These are phyloP conservation scores for Ophiobolus disseminans DNA, from an alignment of 2,329 filamentous ascomycete species.

Conservation along the genomic window DNA sequence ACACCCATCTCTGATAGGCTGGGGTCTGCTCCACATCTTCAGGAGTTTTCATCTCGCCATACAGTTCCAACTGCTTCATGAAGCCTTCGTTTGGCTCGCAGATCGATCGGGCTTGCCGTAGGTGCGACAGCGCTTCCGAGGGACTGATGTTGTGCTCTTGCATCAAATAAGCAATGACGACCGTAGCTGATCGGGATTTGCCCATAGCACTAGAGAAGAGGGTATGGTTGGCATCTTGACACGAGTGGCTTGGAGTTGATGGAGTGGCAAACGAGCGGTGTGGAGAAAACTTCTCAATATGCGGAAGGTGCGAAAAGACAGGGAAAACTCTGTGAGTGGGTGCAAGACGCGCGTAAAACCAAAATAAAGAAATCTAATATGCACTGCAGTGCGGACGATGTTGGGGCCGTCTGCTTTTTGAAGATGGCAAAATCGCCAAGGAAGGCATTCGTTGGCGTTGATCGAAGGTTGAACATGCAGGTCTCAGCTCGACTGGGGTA, in stretches of 20 bases:
- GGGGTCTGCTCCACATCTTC: constrained; percentile 72
- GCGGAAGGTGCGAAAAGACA: constrained; percentile 20
- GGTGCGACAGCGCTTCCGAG: constrained; percentile 71
- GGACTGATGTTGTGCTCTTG: constrained; percentile 59
- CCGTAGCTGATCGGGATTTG: constrained; percentile 88
- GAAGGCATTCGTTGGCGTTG: constrained; percentile 30
- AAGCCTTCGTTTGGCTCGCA: constrained; percentile 93
- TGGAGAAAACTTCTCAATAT: constrained; percentile 27
- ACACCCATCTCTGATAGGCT: constrained; percentile 81
- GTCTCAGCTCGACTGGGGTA: constrained; percentile 45
- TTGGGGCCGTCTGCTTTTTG: constrained; percentile 18
- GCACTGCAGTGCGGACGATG: constrained; percentile 12
- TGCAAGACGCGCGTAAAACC: constrained; percentile 32
- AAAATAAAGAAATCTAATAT: constrained; percentile 13
- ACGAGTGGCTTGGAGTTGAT: constrained; percentile 32
- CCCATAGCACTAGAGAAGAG: constrained; percentile 79
- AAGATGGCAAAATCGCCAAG: constrained; percentile 47
- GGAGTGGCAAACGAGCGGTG: constrained; percentile 49
- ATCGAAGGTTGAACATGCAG: constrained; percentile 41
- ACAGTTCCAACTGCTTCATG: constrained; percentile 85
- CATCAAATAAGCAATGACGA: constrained; percentile 85
- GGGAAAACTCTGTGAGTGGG: constrained; percentile 16
- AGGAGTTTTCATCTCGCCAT: constrained; percentile 85
- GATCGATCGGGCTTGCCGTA: constrained; percentile 74
- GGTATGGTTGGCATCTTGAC: constrained; percentile 44